Conservation (phyloP, 1,139 yeast species). For the Kurtzmaniella quercitrusa region DNA sequence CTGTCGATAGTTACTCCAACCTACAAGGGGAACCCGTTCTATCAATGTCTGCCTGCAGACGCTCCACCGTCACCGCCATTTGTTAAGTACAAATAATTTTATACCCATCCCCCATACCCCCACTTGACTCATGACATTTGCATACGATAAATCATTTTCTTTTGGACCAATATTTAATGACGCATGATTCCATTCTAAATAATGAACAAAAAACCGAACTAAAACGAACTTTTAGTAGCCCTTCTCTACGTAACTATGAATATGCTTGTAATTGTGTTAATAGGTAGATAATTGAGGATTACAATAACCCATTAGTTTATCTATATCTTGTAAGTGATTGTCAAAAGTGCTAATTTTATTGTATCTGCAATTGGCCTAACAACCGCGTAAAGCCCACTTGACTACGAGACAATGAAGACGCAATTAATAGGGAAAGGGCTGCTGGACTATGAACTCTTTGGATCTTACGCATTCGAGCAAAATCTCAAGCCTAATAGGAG, state of each 20-base stretch:
- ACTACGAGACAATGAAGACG: neutral
- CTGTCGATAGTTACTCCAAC: slow-evolving; percentile 12
- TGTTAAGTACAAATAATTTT: neutral
- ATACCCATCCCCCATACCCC: neutral
- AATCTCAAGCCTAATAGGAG: too few relatives aligned
- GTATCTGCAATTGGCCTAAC: neutral
- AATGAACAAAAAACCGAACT: neutral
- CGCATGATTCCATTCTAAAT: neutral
- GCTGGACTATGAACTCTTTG: too few relatives aligned
- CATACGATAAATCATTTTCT: neutral
- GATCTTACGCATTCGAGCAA: too few relatives aligned
- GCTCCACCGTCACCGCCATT: slow-evolving; percentile 2
- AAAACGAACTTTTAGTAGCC: neutral
- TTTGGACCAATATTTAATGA: neutral
- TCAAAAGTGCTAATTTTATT: neutral
- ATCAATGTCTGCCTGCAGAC: slow-evolving; percentile 6
- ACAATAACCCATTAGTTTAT: neutral
- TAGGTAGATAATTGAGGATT: neutral
- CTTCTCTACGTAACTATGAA: neutral
- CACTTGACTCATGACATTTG: too few relatives aligned
- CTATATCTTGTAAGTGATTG: neutral
- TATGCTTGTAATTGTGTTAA: too few relatives aligned
- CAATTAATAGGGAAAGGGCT: too few relatives aligned
- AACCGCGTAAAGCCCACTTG: neutral
- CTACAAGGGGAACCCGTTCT: slow-evolving; percentile 7